Evolutionary conservation across 2,329 filamentous ascomycete species (phyloP).

Genomic region (Cytospora chrysosperma): DNA sequence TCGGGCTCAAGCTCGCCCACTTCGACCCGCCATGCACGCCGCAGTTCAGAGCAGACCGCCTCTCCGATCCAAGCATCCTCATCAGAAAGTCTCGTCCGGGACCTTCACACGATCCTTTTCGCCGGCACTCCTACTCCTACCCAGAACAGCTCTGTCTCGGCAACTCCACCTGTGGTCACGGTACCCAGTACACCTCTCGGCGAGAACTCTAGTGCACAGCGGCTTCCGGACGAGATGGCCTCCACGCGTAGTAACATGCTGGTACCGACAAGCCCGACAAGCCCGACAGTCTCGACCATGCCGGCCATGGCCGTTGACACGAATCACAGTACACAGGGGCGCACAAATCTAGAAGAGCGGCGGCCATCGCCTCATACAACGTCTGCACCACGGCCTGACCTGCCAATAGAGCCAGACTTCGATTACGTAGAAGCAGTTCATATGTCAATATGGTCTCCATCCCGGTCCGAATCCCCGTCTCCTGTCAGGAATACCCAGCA

Average conservation of each 20-base stretch:
- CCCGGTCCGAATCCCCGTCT: not conserved
- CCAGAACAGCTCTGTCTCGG: slow-evolving; percentile 1
- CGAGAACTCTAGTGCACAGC: not conserved
- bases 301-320: not conserved
- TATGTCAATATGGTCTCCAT: not conserved
- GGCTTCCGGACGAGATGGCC: not conserved
- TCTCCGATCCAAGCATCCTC: not conserved
- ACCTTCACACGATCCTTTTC: slow-evolving; percentile 8
- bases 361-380: not conserved
- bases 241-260: not conserved
- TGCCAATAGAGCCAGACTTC: not conserved
- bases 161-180: slow-evolving; percentile 5
- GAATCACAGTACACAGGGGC: not conserved
- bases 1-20: slow-evolving; percentile 16
- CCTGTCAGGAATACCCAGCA: not conserved
- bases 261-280: not conserved
- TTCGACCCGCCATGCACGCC: slow-evolving; percentile 9
- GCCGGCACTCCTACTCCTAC: not conserved
- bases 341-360: not conserved
- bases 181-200: not conserved
- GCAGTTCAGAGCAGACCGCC: not conserved
- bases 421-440: not conserved
- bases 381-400: not conserved
- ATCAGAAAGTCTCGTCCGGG: slow-evolving; percentile 1
- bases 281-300: not conserved